Evolutionary conservation across 208 protist species (phyloP).

Genomic region (Wallacemonas sp.): DNA sequence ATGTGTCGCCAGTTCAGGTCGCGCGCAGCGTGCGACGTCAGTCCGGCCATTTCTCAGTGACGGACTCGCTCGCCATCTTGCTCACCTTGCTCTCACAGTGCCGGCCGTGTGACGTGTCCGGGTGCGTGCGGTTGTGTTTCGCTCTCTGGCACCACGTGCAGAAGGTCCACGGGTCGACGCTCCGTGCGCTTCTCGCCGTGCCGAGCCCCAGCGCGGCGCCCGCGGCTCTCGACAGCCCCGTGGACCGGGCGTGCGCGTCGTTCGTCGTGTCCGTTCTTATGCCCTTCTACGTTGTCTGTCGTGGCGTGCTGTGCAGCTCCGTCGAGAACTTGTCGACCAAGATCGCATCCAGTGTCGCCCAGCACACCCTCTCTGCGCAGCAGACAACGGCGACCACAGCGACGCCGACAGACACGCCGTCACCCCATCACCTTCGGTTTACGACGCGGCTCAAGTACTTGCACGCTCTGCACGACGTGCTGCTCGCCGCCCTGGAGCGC

Average conservation of each 20-base stretch:
- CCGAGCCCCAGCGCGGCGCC: too few species aligned
- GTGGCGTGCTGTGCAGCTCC: not conserved
- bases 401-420: too few species aligned
- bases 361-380: too few species aligned
- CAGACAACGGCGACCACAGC: too few species aligned
- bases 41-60: not conserved
- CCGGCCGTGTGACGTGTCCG: not conserved
- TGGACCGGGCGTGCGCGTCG: not conserved
- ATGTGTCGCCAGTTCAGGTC: too few species aligned
- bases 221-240: too few species aligned
- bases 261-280: not conserved
- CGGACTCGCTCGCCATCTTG: conserved; percentile 6
- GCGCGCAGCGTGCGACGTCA: not conserved
- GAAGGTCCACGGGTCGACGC: not conserved
- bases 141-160: not conserved
- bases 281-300: conserved; percentile 3
- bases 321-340: not conserved
- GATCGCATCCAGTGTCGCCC: too few species aligned
- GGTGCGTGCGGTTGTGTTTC: not conserved
- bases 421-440: too few species aligned
- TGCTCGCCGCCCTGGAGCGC: not conserved
- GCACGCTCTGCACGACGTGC: not conserved
- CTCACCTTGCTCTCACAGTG: not conserved
- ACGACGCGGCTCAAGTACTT: not conserved
- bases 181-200: too few species aligned